Conservation (phyloP, 192 early-diverging fungal genomes). For the Gryganskiella cystojenkinii region DNA sequence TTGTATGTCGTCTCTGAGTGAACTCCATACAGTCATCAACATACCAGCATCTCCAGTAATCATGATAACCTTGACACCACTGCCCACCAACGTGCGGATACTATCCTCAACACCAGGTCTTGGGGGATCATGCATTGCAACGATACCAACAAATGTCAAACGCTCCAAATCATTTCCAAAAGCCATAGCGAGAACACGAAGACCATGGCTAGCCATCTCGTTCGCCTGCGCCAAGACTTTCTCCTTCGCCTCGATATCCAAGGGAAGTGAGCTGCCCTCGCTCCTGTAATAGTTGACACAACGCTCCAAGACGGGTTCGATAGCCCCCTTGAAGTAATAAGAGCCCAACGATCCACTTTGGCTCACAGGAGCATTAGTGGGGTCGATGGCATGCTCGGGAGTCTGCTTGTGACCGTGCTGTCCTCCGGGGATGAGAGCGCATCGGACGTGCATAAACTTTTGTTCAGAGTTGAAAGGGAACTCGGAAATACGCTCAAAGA, state of each 20-base stretch:
- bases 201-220: slow-evolving; percentile 78
- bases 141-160: slow-evolving; percentile 84
- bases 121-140: slow-evolving; percentile 95
- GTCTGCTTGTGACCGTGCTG: slow-evolving; percentile 27
- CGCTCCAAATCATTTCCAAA: slow-evolving; percentile 65
- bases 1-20: neutral
- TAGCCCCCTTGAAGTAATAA: slow-evolving; percentile 86
- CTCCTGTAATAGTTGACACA: slow-evolving; percentile 74
- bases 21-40: neutral
- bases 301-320: slow-evolving; percentile 80
- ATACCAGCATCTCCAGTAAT: slow-evolving; percentile 93
- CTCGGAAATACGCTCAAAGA: slow-evolving; percentile 74
- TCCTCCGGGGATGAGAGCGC: slow-evolving; percentile 42
- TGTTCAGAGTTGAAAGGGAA: slow-evolving; percentile 92
- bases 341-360: slow-evolving; percentile 40
- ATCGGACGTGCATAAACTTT: slow-evolving; percentile 92
- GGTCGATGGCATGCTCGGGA: slow-evolving; percentile 42
- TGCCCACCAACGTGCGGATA: slow-evolving; percentile 73
- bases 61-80: slow-evolving; percentile 95
- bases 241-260: slow-evolving; percentile 70
- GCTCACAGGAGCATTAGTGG: slow-evolving; percentile 44
- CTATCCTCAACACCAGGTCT: slow-evolving; percentile 79
- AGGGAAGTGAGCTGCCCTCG: slow-evolving; percentile 56
- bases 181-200: slow-evolving; percentile 91
- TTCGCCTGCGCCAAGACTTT: slow-evolving; percentile 66